Evolutionary conservation across 345 rosid species (phyloP), one percentile per base, ranked within the genome.

Genomic region (Ceriops tagal): DNA sequence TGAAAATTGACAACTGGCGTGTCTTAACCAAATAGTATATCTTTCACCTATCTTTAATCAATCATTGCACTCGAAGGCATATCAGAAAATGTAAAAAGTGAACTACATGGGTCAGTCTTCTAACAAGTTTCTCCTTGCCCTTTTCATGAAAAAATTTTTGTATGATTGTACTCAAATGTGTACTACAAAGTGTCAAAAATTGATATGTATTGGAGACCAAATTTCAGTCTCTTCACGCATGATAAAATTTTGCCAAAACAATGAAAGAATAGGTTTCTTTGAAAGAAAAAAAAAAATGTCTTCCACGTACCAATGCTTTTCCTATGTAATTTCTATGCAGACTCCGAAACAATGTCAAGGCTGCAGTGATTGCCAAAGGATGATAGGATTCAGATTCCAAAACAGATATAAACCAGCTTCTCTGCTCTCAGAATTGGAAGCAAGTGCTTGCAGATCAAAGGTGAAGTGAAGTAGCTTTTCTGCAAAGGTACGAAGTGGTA

Each of bases 251-350:
- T 58, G 37, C 7, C 35, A 35, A 78, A 75, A 70, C 72, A 75
- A 78, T 75, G 53, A 65, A 81, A 53, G 46, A 75, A 74, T 4
- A 22, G 18, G 56, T 21, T 60, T 67, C 73, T 20, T 51, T 43
- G 5, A 43, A 13, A 43, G 49, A 3, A 11, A 43, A 43, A 43
- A 43, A 0, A 5, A 34, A 35, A 2, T 2, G 18, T 13, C 13
- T 43, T 43, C 19, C 19, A 8, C 49, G 65, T 53, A 58, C 53
- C 53, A 47, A 27, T 16, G 19, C 34, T 69, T 34, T 21, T 22
- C 66, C 65, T n/a, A 1, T 58, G 61, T 61, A 37, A 39, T 49
- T 13, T 69, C 69, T 68, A 43, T 43, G 49, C 49, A 13, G 16
- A 43, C 3, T 43, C 19, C 49, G 15, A 24, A 22, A 10, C n/a